Conservation (phyloP, 345 rosid genomes). For the Psidium friedrichsthalianum region DNA sequence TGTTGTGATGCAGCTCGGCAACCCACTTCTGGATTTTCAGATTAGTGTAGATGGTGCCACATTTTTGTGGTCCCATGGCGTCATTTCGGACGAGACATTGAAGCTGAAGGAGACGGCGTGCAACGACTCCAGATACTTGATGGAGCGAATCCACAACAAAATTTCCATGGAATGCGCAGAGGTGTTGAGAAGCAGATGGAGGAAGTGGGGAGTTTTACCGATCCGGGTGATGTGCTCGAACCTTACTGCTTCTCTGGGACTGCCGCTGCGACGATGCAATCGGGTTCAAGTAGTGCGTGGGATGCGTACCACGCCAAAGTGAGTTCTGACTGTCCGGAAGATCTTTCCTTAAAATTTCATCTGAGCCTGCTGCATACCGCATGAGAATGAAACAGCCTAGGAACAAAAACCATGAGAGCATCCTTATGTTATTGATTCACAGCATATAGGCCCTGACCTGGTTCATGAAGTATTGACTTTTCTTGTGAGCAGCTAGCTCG, state of each 20-base stretch:
- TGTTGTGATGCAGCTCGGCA: constrained; percentile 20
- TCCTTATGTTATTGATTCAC: background rate
- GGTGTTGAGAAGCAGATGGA: background rate
- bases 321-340: background rate
- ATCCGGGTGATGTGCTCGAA: background rate
- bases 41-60: constrained; percentile 11
- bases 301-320: background rate
- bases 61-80: constrained; percentile 29
- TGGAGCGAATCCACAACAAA: background rate
- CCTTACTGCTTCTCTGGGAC: background rate
- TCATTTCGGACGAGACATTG: constrained; percentile 22
- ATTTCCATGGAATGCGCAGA: background rate
- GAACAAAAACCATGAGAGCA: background rate
- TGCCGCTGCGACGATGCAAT: background rate
- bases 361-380: background rate
- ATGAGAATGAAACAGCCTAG: background rate
- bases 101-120: constrained; percentile 16
- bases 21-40: constrained; percentile 24
- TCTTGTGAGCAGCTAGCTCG: constrained; percentile 6
- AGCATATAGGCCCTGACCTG: background rate
- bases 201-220: background rate
- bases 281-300: background rate
- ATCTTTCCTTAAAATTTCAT: background rate
- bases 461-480: background rate
- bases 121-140: constrained; percentile 12